Evolutionary conservation across 768 basidiomycete genomes (phyloP).

Genomic region (Naganishia vishniacii): DNA sequence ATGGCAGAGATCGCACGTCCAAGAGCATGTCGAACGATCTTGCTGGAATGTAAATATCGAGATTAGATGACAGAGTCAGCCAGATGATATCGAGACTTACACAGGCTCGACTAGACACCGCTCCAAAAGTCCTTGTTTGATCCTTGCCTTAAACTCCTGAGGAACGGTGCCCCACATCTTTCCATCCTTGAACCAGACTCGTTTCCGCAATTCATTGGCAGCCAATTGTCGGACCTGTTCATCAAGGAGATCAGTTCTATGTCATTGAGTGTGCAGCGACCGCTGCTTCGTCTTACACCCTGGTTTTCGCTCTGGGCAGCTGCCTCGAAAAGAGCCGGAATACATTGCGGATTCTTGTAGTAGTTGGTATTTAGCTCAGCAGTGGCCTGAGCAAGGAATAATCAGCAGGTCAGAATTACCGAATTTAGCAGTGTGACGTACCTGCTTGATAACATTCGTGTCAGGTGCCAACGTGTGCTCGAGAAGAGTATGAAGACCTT

Average conservation of each 20-base stretch:
- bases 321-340: conserved; percentile 82
- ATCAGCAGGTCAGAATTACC: no score
- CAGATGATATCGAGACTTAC: conserved; percentile 53
- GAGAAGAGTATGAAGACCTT: conserved; percentile 77
- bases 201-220: conserved; percentile 93
- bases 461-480: conserved; percentile 80
- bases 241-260: background rate
- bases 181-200: conserved; percentile 71
- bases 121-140: conserved; percentile 77
- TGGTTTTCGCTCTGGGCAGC: conserved; percentile 76
- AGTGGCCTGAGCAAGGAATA: conserved; percentile 63
- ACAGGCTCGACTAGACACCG: conserved; percentile 69
- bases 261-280: background rate
- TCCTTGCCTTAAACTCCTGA: conserved; percentile 65
- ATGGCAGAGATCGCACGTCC: conserved; percentile 90
- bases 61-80: conserved; percentile 2
- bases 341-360: conserved; percentile 85
- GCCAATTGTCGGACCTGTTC: conserved; percentile 88
- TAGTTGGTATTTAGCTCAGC: conserved; percentile 82
- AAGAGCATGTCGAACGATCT: conserved; percentile 83
- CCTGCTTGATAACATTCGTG: conserved; percentile 80
- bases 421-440: background rate
- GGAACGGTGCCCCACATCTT: conserved; percentile 72
- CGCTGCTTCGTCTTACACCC: conserved; percentile 57
- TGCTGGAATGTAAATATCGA: conserved; percentile 52